phyloP scores from a whole-genome alignment of 495 filamentous ascomycete species.

The Aspergillus avenaceus region DNA sequence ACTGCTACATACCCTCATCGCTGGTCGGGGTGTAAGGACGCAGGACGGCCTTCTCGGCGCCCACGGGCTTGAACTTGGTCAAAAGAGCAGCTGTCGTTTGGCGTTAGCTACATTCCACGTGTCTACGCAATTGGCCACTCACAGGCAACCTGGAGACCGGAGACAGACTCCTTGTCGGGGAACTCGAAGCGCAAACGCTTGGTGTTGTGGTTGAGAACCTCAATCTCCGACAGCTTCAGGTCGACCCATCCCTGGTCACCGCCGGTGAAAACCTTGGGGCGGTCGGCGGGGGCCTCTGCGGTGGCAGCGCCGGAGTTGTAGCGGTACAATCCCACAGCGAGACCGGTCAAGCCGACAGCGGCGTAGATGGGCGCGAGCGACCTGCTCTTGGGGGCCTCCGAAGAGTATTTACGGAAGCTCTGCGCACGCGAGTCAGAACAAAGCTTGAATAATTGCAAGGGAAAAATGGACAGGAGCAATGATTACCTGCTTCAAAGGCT shows the following conservation, averaged over 20 bases:
- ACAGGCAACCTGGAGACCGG: constrained; percentile 76
- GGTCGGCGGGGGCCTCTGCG: constrained; percentile 33
- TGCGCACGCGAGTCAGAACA: constrained; percentile 14
- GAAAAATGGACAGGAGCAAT: not conserved
- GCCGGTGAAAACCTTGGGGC: constrained; percentile 63
- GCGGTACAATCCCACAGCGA: constrained; percentile 40
- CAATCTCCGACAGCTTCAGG: constrained; percentile 73
- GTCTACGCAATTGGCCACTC: constrained; percentile 9
- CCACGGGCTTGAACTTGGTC: constrained; percentile 77
- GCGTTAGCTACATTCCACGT: not conserved
- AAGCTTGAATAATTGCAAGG: not conserved
- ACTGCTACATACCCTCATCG: constrained; percentile 65
- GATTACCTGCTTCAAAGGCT: no score
- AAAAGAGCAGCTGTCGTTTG: constrained; percentile 61
- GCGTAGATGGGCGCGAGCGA: constrained; percentile 37
- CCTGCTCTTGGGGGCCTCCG: constrained; percentile 41
- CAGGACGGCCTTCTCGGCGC: constrained; percentile 75
- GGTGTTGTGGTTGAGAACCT: constrained; percentile 80
- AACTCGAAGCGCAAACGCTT: constrained; percentile 82
- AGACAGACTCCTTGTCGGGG: constrained; percentile 77
- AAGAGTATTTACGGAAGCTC: constrained; percentile 51
- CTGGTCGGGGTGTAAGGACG: constrained; percentile 90
- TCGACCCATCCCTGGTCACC: constrained; percentile 82
- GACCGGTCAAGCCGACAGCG: constrained; percentile 37
- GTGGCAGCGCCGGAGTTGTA: constrained; percentile 31